These are phyloP conservation scores for Suhomyces sp. DNA, from an alignment of 805 yeast species.

Conservation along the genomic window DNA sequence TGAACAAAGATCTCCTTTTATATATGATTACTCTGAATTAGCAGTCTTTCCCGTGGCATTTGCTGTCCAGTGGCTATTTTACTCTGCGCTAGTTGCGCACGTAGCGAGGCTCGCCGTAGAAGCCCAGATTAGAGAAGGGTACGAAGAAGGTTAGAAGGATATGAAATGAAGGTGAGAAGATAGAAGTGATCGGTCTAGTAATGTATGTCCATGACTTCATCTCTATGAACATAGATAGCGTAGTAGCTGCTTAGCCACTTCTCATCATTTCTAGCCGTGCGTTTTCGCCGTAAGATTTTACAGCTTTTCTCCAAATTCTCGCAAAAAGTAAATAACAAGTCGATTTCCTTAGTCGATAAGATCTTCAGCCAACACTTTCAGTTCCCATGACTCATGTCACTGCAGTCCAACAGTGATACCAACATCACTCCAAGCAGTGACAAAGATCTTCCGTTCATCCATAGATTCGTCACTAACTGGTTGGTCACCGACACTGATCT, in stretches of 20 bases:
- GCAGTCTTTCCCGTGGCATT: too few species aligned
- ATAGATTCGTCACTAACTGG: constrained; percentile 21
- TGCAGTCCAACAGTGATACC: constrained; percentile 3
- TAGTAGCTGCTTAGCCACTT: too few species aligned
- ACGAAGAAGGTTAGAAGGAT: too few species aligned
- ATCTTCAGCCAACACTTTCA: neutral
- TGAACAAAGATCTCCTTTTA: too few species aligned
- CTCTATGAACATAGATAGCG: too few species aligned
- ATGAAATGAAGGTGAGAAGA: too few species aligned
- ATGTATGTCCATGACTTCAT: too few species aligned
- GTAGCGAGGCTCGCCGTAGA: neutral
- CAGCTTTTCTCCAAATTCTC: neutral
- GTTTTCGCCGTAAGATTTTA: neutral
- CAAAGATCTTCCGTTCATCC: constrained; percentile 1
- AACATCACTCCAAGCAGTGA: neutral
- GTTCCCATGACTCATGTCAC: neutral
- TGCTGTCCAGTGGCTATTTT: too few species aligned
- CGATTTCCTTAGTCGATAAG: neutral
- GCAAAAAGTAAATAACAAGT: neutral
- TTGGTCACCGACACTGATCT: constrained; percentile 22
- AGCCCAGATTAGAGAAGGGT: neutral
- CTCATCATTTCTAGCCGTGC: too few species aligned
- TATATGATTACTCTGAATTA: too few species aligned
- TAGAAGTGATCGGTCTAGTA: too few species aligned
- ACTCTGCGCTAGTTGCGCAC: too few species aligned